These are phyloP conservation scores for Boletus smithii DNA, from an alignment of 1,284 basidiomycete species.

Conservation along the genomic window DNA sequence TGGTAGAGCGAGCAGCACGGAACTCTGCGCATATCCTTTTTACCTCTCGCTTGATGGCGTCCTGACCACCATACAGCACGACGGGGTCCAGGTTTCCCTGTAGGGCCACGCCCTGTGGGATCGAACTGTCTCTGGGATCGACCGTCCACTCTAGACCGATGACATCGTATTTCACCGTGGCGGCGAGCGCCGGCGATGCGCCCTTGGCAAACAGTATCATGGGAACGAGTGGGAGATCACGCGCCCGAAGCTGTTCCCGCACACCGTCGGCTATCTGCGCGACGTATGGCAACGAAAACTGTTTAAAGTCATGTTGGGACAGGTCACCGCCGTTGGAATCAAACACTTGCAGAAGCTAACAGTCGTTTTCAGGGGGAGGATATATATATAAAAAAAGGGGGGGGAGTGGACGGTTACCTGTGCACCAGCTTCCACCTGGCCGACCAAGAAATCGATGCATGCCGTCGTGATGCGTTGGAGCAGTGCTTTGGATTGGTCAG, in stretches of 20 bases:
- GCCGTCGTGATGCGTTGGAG: constrained; percentile 78
- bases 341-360: constrained; percentile 88
- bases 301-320: constrained; percentile 77
- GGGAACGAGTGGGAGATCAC: constrained; percentile 60
- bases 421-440: constrained; percentile 89
- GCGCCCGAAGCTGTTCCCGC: constrained; percentile 51
- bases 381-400: no score
- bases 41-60: constrained; percentile 86
- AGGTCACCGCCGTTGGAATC: constrained; percentile 94
- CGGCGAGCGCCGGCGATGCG: constrained; percentile 67
- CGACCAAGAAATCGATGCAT: constrained; percentile 83
- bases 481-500: constrained; percentile 75
- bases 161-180: constrained; percentile 76
- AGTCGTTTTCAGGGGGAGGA: neutral
- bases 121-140: constrained; percentile 54
- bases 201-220: constrained; percentile 94
- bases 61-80: constrained; percentile 81
- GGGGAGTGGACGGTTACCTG: constrained; percentile 57
- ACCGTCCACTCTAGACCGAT: constrained; percentile 89
- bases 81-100: constrained; percentile 97
- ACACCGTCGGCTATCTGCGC: constrained; percentile 63
- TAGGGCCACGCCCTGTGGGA: constrained; percentile 55
- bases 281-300: constrained; percentile 72
- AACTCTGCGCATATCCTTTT: constrained; percentile 82
- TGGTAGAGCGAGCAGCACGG: constrained; percentile 49